Evolutionary conservation across 805 yeast genomes (phyloP).

Genomic region (Yamadazyma sp.): DNA sequence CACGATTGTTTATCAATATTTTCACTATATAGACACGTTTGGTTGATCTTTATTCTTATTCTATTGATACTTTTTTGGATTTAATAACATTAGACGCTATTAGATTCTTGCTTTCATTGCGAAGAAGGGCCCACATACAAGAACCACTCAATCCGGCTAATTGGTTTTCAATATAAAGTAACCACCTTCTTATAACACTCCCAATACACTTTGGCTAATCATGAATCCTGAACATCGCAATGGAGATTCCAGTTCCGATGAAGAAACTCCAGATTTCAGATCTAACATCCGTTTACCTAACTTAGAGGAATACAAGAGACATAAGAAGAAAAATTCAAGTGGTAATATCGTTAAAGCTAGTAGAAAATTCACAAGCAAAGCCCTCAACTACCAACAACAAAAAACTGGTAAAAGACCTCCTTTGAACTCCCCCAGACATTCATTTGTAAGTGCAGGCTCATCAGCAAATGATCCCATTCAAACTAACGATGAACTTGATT

Average conservation of each 20-base stretch:
- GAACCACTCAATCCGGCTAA: no score
- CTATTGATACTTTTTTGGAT: no score
- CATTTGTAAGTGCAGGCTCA: slow-evolving; percentile 25
- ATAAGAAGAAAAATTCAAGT: slow-evolving; percentile 12
- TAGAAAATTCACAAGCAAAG: slow-evolving; percentile 15
- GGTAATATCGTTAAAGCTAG: slow-evolving; percentile 27
- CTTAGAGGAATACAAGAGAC: slow-evolving; percentile 18
- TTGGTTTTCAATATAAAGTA: no score
- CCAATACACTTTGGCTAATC: no score
- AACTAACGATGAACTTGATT: slow-evolving; percentile 12
- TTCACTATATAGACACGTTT: no score
- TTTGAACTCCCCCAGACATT: slow-evolving; percentile 19
- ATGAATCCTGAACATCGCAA: no score
- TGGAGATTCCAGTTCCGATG: slow-evolving; percentile 34
- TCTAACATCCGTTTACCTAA: slow-evolving; percentile 31
- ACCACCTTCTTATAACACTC: no score
- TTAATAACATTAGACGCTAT: no score
- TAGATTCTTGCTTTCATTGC: no score
- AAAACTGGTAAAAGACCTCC: slow-evolving; percentile 12
- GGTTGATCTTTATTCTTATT: no score
- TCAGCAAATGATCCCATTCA: slow-evolving; percentile 19
- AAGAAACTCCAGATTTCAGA: slow-evolving; percentile 22
- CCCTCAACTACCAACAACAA: slow-evolving; percentile 1
- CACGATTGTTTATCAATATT: no score
- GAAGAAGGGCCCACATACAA: no score